Evolutionary conservation across 345 rosid species (phyloP).

Genomic region (Gossypium turneri): DNA sequence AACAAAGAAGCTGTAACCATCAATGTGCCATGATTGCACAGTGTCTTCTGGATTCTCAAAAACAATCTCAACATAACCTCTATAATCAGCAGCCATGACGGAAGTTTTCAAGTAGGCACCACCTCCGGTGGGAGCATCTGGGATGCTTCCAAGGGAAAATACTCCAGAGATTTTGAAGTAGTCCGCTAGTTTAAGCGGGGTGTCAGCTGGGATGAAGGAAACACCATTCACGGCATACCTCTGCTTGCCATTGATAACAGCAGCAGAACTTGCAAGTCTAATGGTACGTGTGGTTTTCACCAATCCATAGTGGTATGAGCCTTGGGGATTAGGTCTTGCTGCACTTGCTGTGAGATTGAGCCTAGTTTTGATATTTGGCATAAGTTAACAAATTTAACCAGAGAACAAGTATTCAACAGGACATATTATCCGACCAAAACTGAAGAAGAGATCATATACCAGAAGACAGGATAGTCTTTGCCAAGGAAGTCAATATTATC

Average conservation of each 20-base stretch:
- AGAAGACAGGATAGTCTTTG: neutral
- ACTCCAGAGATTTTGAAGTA: constrained; percentile 74
- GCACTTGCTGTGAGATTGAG: constrained; percentile 75
- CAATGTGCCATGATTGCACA: constrained; percentile 85
- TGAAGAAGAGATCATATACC: neutral
- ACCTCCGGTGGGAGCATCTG: constrained; percentile 54
- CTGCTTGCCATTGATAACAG: constrained; percentile 67
- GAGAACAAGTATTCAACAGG: neutral
- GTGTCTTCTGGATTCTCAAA: constrained; percentile 73
- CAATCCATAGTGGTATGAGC: constrained; percentile 87
- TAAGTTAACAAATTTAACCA: neutral
- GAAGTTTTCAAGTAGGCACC: constrained; percentile 75
- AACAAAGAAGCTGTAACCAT: constrained; percentile 79
- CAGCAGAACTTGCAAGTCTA: constrained; percentile 63
- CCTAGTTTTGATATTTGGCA: constrained; percentile 30
- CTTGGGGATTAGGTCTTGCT: constrained; percentile 86
- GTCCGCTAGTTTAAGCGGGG: constrained; percentile 85
- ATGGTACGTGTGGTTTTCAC: constrained; percentile 60
- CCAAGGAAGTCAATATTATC: neutral
- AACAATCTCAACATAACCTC: constrained; percentile 63
- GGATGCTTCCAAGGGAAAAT: constrained; percentile 64
- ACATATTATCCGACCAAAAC: neutral
- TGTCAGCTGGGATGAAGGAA: constrained; percentile 72
- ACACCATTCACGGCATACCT: constrained; percentile 78
- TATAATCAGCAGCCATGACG: constrained; percentile 66